These are phyloP conservation scores for Melanogaster broomeanus DNA, from an alignment of 768 basidiomycete species.

Conservation along the genomic window DNA sequence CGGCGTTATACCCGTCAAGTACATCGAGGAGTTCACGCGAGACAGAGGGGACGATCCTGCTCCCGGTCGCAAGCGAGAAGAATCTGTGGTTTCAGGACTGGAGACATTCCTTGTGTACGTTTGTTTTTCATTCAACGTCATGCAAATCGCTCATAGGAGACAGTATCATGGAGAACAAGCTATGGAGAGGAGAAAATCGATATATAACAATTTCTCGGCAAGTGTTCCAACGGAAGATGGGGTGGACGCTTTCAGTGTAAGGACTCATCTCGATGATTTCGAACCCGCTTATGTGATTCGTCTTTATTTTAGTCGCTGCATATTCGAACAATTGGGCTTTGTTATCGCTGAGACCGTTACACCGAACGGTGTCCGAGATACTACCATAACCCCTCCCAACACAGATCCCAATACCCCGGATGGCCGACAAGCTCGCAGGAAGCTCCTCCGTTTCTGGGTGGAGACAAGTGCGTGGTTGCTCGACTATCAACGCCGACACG, in stretches of 20 bases:
- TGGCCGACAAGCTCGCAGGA: constrained; percentile 56
- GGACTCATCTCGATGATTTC: constrained; percentile 23
- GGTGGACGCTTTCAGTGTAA: constrained; percentile 64
- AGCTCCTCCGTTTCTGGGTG: constrained; percentile 78
- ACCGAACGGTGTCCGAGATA: constrained; percentile 36
- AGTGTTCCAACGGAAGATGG: constrained; percentile 63
- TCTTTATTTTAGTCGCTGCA: constrained; percentile 34
- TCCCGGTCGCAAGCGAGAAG: constrained; percentile 53
- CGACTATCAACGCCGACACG: constrained; percentile 52
- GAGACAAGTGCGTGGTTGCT: constrained; percentile 69
- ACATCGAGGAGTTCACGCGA: constrained; percentile 61
- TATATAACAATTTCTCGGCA: constrained; percentile 52
- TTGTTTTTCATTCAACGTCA: constrained; percentile 1
- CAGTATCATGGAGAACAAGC: constrained; percentile 73
- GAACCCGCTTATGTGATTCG: constrained; percentile 11
- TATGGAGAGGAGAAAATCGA: constrained; percentile 72
- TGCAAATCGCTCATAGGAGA: constrained; percentile 1
- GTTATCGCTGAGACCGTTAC: constrained; percentile 20
- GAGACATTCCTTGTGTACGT: constrained; percentile 71
- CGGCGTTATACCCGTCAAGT: constrained; percentile 66
- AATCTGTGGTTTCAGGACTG: constrained; percentile 54
- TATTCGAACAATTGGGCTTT: constrained; percentile 48
- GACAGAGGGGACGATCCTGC: constrained; percentile 64
- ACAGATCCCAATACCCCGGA: constrained; percentile 47
- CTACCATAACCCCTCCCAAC: constrained; percentile 53